Conservation (phyloP, 768 basidiomycete genomes). For the Lenzites betulinus region DNA sequence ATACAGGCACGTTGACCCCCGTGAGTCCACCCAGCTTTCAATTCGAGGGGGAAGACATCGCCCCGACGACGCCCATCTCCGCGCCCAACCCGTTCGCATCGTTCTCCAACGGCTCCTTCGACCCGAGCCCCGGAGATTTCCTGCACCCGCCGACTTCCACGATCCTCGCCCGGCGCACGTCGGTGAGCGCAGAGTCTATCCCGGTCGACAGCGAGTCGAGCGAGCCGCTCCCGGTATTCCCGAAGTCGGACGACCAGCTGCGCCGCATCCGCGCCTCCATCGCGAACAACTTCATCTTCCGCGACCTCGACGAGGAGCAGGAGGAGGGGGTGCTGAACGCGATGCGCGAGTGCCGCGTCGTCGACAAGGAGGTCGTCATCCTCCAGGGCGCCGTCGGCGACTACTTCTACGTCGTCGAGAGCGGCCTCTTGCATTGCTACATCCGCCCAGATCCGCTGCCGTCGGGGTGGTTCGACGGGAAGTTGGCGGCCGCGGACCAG, state of each 20-base stretch:
- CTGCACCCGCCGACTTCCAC: constrained; percentile 74
- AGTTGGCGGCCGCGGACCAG: constrained; percentile 47
- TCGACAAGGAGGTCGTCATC: constrained; percentile 85
- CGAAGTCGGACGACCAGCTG: constrained; percentile 83
- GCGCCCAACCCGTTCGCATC: constrained; percentile 42
- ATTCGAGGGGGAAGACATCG: constrained; percentile 58
- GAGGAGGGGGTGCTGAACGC: constrained; percentile 90
- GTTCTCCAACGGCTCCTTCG: constrained; percentile 33
- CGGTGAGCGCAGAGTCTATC: constrained; percentile 96
- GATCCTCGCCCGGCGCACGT: constrained; percentile 87
- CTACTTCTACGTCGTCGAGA: constrained; percentile 96
- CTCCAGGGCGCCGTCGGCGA: constrained; percentile 97
- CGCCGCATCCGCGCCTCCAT: constrained; percentile 87
- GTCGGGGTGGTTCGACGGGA: constrained; percentile 54
- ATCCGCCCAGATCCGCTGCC: constrained; percentile 69
- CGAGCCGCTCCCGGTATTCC: constrained; percentile 71
- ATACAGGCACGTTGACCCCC: constrained; percentile 23
- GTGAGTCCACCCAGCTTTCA: constrained; percentile 55
- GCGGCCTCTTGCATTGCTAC: constrained; percentile 83
- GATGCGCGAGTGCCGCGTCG: constrained; percentile 85
- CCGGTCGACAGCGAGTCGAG: constrained; percentile 69
- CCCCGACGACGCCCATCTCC: constrained; percentile 61
- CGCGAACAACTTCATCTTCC: constrained; percentile 88
- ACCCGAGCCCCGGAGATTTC: constrained; percentile 54
- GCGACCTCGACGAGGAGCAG: constrained; percentile 96